Percentiles rank a stretch among this genome's conserved stretches.
Evolutionary conservation across 805 yeast genomes (phyloP).

Genomic region (Pichia californica): DNA sequence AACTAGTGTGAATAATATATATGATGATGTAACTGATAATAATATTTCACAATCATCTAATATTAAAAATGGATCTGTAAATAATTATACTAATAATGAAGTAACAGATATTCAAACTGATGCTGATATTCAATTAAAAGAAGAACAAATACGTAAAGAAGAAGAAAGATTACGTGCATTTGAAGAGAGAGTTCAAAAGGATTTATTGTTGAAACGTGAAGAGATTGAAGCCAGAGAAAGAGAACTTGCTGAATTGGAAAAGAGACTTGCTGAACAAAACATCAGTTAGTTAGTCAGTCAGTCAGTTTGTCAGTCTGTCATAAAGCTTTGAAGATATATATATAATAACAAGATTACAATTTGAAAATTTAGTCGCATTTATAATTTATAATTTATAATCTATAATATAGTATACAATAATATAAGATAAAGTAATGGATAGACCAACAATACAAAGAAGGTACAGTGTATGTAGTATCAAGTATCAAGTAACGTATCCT

Average conservation of each 20-base stretch:
- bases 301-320: no score
- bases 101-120: neutral
- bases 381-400: no score
- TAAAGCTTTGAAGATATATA: no score
- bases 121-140: constrained; percentile 39
- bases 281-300: neutral
- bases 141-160: constrained; percentile 82
- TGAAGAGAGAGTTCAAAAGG: constrained; percentile 86
- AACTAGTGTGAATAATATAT: neutral
- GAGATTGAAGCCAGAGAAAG: constrained; percentile 80
- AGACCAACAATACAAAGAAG: no score
- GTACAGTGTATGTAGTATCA: no score
- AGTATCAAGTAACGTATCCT: no score
- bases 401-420: no score
- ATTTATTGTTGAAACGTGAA: constrained; percentile 69
- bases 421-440: no score
- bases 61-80: neutral
- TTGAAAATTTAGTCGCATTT: no score
- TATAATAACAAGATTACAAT: no score
- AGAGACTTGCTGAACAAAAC: constrained; percentile 30
- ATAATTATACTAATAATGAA: neutral
- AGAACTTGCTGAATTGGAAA: constrained; percentile 72
- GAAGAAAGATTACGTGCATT: constrained; percentile 83
- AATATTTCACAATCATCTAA: constrained; percentile 9
- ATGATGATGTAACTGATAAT: neutral